phyloP scores from a whole-genome alignment of 176 grass and related monocot genomes.

The Typha latifolia region DNA sequence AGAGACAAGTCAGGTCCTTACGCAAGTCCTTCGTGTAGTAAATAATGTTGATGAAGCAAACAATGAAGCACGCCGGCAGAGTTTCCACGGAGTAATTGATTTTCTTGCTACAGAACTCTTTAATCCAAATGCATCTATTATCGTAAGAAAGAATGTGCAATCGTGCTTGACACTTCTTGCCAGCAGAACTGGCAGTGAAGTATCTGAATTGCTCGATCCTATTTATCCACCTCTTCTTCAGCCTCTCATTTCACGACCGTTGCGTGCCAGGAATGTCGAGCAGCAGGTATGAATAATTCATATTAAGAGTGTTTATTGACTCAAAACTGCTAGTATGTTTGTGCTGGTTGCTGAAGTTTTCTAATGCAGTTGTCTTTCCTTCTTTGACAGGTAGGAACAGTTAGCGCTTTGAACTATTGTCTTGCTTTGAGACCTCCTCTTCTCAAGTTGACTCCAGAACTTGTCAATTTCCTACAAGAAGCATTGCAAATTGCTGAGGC shows the following conservation, averaged over 20 bases:
- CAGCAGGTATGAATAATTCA: constrained; percentile 56
- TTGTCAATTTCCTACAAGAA: constrained; percentile 97
- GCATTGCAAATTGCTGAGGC: constrained; percentile 97
- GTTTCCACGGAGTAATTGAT: constrained; percentile 97
- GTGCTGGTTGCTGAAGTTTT: constrained; percentile 3
- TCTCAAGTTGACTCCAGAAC: constrained; percentile 77
- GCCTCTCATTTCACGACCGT: constrained; percentile 73
- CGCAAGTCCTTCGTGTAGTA: constrained; percentile 81
- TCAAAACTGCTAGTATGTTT: not conserved
- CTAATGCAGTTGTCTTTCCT: constrained; percentile 7
- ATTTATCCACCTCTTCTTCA: constrained; percentile 81
- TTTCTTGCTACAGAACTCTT: constrained; percentile 84
- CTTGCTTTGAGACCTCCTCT: constrained; percentile 90
- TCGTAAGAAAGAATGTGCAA: constrained; percentile 93
- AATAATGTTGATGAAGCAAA: constrained; percentile 99
- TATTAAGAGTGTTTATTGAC: constrained; percentile 7
- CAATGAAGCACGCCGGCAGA: constrained; percentile 71
- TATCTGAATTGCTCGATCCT: constrained; percentile 95
- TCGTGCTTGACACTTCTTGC: constrained; percentile 85
- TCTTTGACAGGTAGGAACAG: constrained; percentile 79
- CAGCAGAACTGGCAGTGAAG: constrained; percentile 91
- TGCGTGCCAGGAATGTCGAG: constrained; percentile 84
- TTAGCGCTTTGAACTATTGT: constrained; percentile 93
- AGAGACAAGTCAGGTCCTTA: constrained; percentile 95
- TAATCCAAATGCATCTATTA: constrained; percentile 89